phyloP scores from a whole-genome alignment of 371 early-diverging fungal genomes.

The Mortierella polycephala region DNA sequence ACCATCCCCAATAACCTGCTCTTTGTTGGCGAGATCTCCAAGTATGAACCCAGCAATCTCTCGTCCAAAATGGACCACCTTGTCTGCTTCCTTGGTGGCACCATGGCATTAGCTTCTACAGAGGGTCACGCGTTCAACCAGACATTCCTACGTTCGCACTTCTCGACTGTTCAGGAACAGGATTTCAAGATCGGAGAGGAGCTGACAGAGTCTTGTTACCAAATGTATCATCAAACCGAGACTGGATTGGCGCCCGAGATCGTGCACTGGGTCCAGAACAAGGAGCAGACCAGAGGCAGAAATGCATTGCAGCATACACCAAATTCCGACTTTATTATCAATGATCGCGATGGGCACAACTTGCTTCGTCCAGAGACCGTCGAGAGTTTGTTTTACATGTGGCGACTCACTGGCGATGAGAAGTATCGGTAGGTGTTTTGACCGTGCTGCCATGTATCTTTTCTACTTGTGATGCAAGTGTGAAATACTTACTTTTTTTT shows the following conservation, averaged over 20 bases:
- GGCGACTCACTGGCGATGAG: conserved; percentile 84
- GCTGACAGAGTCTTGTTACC: conserved; percentile 81
- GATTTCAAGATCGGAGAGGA: conserved; percentile 81
- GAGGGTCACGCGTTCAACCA: conserved; percentile 59
- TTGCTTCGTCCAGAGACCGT: conserved; percentile 90
- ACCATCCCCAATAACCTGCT: conserved; percentile 68
- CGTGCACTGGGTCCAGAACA: conserved; percentile 63
- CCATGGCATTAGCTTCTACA: conserved; percentile 82
- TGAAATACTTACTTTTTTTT: neutral
- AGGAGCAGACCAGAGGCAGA: conserved; percentile 34
- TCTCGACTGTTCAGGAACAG: conserved; percentile 53
- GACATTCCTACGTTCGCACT: conserved; percentile 11
- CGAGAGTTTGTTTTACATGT: conserved; percentile 88
- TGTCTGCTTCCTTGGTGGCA: conserved; percentile 92
- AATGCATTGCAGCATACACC: conserved; percentile 49
- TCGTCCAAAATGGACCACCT: conserved; percentile 92
- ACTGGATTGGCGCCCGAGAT: conserved; percentile 90
- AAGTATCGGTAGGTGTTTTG: conserved; percentile 68
- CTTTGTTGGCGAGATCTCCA: conserved; percentile 79
- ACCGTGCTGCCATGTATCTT: neutral
- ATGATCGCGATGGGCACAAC: conserved; percentile 72
- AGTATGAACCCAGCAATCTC: conserved; percentile 52
- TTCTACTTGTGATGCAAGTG: neutral
- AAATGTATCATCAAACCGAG: conserved; percentile 82
- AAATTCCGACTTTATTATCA: conserved; percentile 72